Conservation (phyloP, 31 red algal genomes). For the Bonnemaisonia californica region DNA sequence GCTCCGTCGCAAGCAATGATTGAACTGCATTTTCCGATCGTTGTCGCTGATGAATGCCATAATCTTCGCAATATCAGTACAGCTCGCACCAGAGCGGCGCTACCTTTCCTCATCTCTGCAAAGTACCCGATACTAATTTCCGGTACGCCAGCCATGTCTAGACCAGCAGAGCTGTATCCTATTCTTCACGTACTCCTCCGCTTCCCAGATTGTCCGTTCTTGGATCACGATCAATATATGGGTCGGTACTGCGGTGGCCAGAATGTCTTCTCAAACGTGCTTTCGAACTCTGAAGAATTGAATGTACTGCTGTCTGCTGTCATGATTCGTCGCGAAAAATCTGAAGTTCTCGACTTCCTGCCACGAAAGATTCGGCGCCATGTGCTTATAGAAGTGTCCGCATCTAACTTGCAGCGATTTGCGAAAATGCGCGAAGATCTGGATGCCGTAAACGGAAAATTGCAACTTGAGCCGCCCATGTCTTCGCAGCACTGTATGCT, state of each 20-base stretch:
- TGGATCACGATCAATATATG: not conserved
- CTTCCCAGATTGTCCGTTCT: not conserved
- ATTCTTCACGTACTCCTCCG: not conserved
- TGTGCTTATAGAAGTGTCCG: not conserved
- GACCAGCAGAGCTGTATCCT: slow-evolving; percentile 49
- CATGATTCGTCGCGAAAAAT: slow-evolving; percentile 47
- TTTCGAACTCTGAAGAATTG: slow-evolving; percentile 14
- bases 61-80: slow-evolving; percentile 16
- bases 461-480: not conserved
- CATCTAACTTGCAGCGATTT: not conserved
- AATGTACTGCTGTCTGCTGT: slow-evolving; percentile 38
- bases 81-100: slow-evolving; percentile 8
- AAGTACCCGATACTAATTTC: slow-evolving; percentile 19
- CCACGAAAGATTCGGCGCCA: slow-evolving; percentile 22
- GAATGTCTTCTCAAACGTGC: not conserved
- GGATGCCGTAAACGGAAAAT: not conserved
- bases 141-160: slow-evolving; percentile 42
- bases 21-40: slow-evolving; percentile 7
- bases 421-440: slow-evolving; percentile 1
- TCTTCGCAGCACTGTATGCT: not conserved
- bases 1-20: not conserved
- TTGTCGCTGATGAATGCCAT: slow-evolving; percentile 44
- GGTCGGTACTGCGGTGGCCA: slow-evolving; percentile 28
- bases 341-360: slow-evolving; percentile 5
- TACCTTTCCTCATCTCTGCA: slow-evolving; percentile 9